Evolutionary conservation across 495 filamentous ascomycete genomes (phyloP).

Genomic region (Xylaria nigripes): DNA sequence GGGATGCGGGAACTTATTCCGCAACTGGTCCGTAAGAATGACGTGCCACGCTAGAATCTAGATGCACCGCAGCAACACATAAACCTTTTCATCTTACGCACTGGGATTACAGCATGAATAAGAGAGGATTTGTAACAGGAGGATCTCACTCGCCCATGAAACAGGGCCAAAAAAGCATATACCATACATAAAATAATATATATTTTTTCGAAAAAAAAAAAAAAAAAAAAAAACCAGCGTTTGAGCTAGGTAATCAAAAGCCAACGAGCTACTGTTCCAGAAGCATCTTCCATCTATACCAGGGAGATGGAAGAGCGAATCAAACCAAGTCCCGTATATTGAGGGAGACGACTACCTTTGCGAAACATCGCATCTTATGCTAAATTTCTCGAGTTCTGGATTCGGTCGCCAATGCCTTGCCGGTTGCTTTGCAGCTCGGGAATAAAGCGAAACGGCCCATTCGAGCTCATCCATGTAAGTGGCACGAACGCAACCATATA

Average conservation of each 20-base stretch:
- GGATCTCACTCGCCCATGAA: too few relatives aligned
- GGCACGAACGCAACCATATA: neutral
- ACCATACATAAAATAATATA: too few relatives aligned
- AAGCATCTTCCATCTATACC: too few relatives aligned
- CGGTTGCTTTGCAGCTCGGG: constrained; percentile 1
- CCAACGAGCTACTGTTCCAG: too few relatives aligned
- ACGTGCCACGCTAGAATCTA: neutral
- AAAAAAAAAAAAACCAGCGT: too few relatives aligned
- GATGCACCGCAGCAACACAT: neutral
- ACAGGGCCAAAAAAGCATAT: too few relatives aligned
- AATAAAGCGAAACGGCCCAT: neutral
- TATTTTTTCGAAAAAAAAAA: too few relatives aligned
- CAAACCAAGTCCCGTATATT: too few relatives aligned
- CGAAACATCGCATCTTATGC: neutral
- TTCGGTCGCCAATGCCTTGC: neutral
- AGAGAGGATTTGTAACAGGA: neutral
- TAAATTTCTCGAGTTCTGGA: neutral
- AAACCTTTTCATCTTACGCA: neutral
- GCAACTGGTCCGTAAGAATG: neutral
- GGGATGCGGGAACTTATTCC: neutral
- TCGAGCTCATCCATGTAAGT: neutral
- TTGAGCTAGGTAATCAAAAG: too few relatives aligned
- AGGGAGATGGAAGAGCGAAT: too few relatives aligned
- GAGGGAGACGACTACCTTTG: too few relatives aligned
- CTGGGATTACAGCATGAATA: neutral